A percentile compares a stretch with the other conserved stretches of the same genome.
These are phyloP conservation scores for Apiospora koreana DNA, from an alignment of 2,329 filamentous ascomycete genomes.

Conservation along the genomic window DNA sequence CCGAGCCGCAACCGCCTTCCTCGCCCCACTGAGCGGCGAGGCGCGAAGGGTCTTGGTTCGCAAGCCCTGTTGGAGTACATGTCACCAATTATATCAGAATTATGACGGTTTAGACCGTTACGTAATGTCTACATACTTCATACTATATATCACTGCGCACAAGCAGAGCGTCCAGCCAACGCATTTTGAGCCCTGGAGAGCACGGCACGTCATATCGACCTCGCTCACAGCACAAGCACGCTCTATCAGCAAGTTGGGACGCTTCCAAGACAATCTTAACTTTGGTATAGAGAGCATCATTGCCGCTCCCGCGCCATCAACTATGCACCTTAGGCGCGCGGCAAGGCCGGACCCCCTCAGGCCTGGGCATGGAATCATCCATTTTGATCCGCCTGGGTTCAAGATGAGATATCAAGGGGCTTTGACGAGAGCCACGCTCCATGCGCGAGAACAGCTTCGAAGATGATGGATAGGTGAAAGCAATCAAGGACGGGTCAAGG, in stretches of 20 bases:
- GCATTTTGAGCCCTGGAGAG: not conserved
- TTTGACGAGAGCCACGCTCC: not conserved
- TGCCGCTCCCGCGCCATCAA: not conserved
- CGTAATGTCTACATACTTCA: slow-evolving; percentile 12
- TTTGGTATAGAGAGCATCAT: no score
- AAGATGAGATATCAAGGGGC: not conserved
- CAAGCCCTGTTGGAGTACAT: not conserved
- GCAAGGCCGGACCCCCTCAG: not conserved
- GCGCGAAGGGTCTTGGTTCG: not conserved
- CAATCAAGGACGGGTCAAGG: not conserved
- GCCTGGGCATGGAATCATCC: not conserved
- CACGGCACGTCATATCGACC: not conserved
- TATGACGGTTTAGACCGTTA: slow-evolving; percentile 7
- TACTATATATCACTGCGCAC: not conserved
- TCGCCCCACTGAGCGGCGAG: not conserved
- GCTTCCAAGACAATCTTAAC: not conserved
- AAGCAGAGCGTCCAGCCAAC: not conserved
- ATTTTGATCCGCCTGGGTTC: not conserved
- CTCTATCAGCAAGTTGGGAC: not conserved
- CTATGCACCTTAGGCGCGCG: not conserved
- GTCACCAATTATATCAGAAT: not conserved
- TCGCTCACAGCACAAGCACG: not conserved
- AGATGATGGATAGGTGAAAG: not conserved
- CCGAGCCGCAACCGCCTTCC: not conserved
- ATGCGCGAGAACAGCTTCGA: not conserved